Evolutionary conservation across 768 basidiomycete species (phyloP), one percentile per base, ranked within the genome.

Genomic region (Mycena latifolia): DNA sequence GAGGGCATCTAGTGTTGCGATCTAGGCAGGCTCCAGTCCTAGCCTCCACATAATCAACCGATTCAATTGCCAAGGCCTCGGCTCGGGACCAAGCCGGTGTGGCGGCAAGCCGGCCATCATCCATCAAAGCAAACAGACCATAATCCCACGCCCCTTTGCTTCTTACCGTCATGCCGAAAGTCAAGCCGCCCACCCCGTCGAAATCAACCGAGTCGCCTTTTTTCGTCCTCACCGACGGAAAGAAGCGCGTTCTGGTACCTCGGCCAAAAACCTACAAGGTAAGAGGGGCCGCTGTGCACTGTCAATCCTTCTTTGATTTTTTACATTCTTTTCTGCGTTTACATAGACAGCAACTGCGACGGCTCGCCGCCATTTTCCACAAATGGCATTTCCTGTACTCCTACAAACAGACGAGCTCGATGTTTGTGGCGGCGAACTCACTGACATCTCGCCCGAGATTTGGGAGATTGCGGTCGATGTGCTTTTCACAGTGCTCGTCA

Each of bases 191-290:
- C 9, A 47, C 39, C 22, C 1, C 20, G 27, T 2, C 27, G 17
- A 17, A 22, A 24, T 9, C 11, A 4, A 61, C 18, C 11, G 11
- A 62, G 20, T 2, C n/a, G 17, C n/a, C 31, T 0, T 41, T 47
- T 2, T 41, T 61, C 7, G 52, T 62, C 18, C 31, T 62, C 18
- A 62, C 61, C 17, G 52, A 62, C n/a, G 53, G 61, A 15, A n/a
- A 15, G 8, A 63, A 63, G 39, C 62, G 62, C 17, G 54, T 63
- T 9, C 46, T 63, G 1, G 11, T 56, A 8, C 47, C 45, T 1
- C 54, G 62, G 2, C 47, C 62, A 10, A 63, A 63, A 22, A 63
- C 46, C 37, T 37, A 63, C 39, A 17, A 25, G n/a, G 62, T 63
- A 2, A 0, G 47, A 29, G 28, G 20, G 52, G 12, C 24, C 2